Conservation (phyloP, 805 yeast species). For the Tetrapisispora iriomotensis region DNA sequence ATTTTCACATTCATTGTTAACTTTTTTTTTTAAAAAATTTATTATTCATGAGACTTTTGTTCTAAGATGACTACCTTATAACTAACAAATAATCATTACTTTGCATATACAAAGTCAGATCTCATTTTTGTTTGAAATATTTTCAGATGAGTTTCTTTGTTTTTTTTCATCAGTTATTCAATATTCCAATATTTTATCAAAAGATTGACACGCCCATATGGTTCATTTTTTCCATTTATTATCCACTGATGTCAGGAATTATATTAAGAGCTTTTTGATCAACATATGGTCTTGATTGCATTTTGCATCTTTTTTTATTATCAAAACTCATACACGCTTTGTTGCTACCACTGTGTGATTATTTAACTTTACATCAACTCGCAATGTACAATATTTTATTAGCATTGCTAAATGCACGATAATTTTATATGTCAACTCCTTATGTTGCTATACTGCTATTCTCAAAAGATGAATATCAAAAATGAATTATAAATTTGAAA, state of each 20-base stretch:
- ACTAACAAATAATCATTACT: conserved; percentile 2
- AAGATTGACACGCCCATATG: conserved; percentile 1
- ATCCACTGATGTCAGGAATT: background rate
- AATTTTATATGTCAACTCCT: no score
- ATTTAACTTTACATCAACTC: no score
- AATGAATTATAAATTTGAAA: background rate
- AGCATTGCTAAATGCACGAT: no score
- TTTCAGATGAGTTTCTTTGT: conserved; percentile 1
- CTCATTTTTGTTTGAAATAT: conserved; percentile 2
- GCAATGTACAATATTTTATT: no score
- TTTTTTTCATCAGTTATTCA: background rate
- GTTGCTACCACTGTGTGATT: background rate
- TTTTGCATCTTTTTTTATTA: conserved; percentile 2
- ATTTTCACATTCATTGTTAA: no score
- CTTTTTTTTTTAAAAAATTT: no score
- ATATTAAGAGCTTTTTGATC: background rate
- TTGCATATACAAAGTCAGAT: conserved; percentile 1
- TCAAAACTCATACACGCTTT: background rate
- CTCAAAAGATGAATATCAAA: no score
- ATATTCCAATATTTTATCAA: background rate
- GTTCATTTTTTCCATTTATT: conserved; percentile 2
- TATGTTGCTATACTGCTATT: no score
- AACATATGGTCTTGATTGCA: conserved; percentile 1
- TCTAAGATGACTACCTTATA: conserved; percentile 1
- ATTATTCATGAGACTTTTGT: background rate